Evolutionary conservation across 2,329 filamentous ascomycete species (phyloP).

Genomic region (Thyridium curvatum): DNA sequence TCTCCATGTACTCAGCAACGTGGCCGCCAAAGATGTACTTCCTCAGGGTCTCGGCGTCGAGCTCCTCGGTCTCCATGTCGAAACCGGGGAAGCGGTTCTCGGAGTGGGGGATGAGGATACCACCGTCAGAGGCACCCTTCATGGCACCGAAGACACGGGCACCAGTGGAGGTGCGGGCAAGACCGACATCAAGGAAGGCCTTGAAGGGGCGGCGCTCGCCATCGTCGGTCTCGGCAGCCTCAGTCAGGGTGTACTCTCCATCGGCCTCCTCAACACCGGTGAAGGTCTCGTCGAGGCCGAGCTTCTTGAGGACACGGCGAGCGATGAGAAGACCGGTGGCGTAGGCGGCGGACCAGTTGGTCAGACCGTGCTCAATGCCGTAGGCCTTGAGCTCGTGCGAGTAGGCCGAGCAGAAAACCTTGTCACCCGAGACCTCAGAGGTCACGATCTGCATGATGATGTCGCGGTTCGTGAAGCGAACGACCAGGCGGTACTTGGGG

Average conservation of each 20-base stretch:
- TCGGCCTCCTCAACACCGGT: slow-evolving; percentile 93
- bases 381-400: slow-evolving; percentile 96
- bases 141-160: slow-evolving; percentile 98
- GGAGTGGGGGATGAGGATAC: slow-evolving; percentile 94
- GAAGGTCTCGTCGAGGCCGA: slow-evolving; percentile 90
- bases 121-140: slow-evolving; percentile 99
- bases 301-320: slow-evolving; percentile 95
- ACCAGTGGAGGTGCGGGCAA: slow-evolving; percentile 94
- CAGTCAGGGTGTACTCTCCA: slow-evolving; percentile 93
- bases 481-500: slow-evolving; percentile 98
- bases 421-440: slow-evolving; percentile 96
- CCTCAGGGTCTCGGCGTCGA: slow-evolving; percentile 92
- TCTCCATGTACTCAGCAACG: slow-evolving; percentile 99
- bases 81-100: slow-evolving; percentile 99
- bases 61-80: slow-evolving; percentile 96
- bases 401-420: slow-evolving; percentile 90
- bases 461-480: slow-evolving; percentile 99
- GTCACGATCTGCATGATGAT: slow-evolving; percentile 97
- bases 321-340: slow-evolving; percentile 93
- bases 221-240: slow-evolving; percentile 85
- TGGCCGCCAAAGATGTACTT: slow-evolving; percentile 99
- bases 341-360: slow-evolving; percentile 99
- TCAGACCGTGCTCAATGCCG: slow-evolving; percentile 96
- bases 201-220: slow-evolving; percentile 98
- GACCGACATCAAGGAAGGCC: slow-evolving; percentile 96